These are phyloP conservation scores for Yamadazyma sp. DNA, from an alignment of 805 yeast genomes.

Conservation along the genomic window DNA sequence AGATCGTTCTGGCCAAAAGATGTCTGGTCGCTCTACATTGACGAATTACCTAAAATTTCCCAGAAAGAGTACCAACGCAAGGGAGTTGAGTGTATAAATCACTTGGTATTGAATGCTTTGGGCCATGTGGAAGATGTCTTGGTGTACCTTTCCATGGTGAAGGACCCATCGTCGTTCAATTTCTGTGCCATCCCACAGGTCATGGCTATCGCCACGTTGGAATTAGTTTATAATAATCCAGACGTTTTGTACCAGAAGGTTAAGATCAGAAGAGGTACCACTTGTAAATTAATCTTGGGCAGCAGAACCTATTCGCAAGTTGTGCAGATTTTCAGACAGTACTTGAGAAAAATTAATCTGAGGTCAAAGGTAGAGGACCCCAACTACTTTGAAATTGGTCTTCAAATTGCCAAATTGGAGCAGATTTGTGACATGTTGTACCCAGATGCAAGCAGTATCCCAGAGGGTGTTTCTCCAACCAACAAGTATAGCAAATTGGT, in stretches of 20 bases:
- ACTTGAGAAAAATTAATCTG: conserved; percentile 73
- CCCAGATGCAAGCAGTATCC: conserved; percentile 55
- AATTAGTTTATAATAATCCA: conserved; percentile 79
- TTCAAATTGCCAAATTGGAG: conserved; percentile 84
- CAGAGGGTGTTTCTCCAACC: conserved; percentile 47
- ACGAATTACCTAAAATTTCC: conserved; percentile 57
- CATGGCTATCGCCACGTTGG: conserved; percentile 96
- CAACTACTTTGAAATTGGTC: conserved; percentile 78
- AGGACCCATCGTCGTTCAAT: conserved; percentile 79
- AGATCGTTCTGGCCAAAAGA: conserved; percentile 96
- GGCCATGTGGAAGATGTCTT: conserved; percentile 76
- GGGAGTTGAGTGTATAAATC: conserved; percentile 77
- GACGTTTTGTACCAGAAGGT: conserved; percentile 67
- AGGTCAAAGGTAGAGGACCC: conserved; percentile 81
- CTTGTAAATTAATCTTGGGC: conserved; percentile 71
- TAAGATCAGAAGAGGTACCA: conserved; percentile 87
- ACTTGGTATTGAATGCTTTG: conserved; percentile 76
- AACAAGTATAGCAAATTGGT: conserved; percentile 38
- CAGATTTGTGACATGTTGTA: conserved; percentile 80
- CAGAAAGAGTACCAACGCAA: conserved; percentile 41
- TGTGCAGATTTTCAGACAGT: conserved; percentile 71
- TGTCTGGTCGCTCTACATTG: conserved; percentile 83
- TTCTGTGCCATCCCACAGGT: conserved; percentile 99
- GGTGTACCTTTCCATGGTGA: conserved; percentile 69
- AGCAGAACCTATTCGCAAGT: conserved; percentile 76